Evolutionary conservation across 2,329 filamentous ascomycete species (phyloP), one percentile per base, ranked within the genome.

Genomic region (Exophiala phaeomuriformis): DNA sequence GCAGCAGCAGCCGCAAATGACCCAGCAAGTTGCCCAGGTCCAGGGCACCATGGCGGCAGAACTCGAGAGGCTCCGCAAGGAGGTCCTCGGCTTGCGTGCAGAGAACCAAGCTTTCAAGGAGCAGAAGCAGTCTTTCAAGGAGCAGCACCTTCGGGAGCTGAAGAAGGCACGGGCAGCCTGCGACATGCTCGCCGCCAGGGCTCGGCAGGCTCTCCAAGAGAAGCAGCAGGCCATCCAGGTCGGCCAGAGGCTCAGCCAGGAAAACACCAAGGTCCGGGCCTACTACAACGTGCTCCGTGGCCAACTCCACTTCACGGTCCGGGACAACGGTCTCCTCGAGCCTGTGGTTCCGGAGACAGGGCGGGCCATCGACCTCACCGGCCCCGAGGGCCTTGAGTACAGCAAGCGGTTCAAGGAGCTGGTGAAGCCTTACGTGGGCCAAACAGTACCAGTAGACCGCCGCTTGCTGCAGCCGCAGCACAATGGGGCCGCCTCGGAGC

Each of bases 281-380:
- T 49, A 28, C 39, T 43, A 30, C 44, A 55, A 51, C 28, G 52
- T 43, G 44, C 32, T 52, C n/a, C 44, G 36, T 10, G 50, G 50
- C 19, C 5, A 3, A 4, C 47, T 47, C 30, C 36, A 52, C 30
- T 52, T 52, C 50, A 36, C n/a, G 28, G 40, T 52, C 9, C 29
- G 36, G 19, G 9, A 10, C 4, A 12, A 56, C n/a, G 48, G 51
- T 31, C 27, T 27, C 33, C 44, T 56, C 10, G n/a, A 48, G 28
- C 45, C 53, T 46, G 12, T 53, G 19, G 36, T 56, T 8, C 39
- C 50, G 8, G n/a, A 12, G 1, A 47, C 50, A n/a, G 31, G 33
- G 6, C 6, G 46, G 28, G n/a, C 19, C 12, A 47, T 43, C 29
- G 10, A 42, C 44, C 5, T 50, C 10, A 7, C 10, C 6, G 9